Base-by-base conservation (phyloP, 2,329 filamentous ascomycete species). In the Exophiala sideris region DNA sequence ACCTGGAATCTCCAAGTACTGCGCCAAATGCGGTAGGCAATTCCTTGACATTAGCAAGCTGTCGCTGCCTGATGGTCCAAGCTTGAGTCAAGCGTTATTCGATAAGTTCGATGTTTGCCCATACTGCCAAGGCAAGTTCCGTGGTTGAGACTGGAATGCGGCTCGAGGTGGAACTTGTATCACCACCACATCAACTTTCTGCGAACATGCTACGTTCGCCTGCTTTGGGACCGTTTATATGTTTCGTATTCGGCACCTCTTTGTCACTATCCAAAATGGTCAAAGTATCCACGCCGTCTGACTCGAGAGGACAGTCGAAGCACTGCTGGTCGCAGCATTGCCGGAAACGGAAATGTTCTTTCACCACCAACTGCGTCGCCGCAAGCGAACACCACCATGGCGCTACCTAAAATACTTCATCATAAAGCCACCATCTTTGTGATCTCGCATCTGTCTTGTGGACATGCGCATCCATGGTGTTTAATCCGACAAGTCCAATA, bases 1-100 rank as follows among this genome's bases (percentile, higher is more conserved):
- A 45, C 63, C 63, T 21, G 62, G 62, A 21, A 58, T 65, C 32
- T 64, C 57, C n/a, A 64, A 61, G 45, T 63, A 57, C 39, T 65
- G 63, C 56, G 52, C 63, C 39, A 52, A 51, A 57, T 65, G 63
- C 47, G 58, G 59, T 21, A 60, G 58, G 51, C 60, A 64, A 50
- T 64, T 63, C 54, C 57, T 65, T 35, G 51, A 64, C 47, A 44
- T 51, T 16, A 49, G 46, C 16, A 62, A 62, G 52, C 45, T 62
- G 42, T 52, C 58, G 48, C 45, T 51, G 35, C 45, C 16, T 12
- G 46, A 40, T 34, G 61, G 58, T 56, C 61, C 56, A 42, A 62
- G 61, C 58, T 53, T 65, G 41, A 57, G 54, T 44, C 49, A 47
- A 45, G 48, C 50, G 24, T 48, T 65, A 33, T 62, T 64, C 39